phyloP scores from a whole-genome alignment of 2,329 filamentous ascomycete genomes.

The Sordariomycetes sp. region DNA sequence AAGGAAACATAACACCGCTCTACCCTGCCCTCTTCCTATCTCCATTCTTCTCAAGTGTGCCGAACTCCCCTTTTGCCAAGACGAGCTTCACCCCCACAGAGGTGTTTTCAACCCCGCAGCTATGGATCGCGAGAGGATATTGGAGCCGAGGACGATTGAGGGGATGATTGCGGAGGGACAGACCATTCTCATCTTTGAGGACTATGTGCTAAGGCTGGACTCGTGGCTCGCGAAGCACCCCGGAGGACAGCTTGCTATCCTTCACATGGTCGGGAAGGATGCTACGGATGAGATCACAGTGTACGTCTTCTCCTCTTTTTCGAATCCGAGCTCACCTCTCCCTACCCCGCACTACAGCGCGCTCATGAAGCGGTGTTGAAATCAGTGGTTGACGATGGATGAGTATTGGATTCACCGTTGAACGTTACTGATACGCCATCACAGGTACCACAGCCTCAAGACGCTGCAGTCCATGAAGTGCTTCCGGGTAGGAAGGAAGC shows the following conservation, averaged over 20 bases:
- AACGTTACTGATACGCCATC: not conserved
- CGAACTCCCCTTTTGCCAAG: not conserved
- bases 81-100: not conserved
- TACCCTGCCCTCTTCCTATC: not conserved
- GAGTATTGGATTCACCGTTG: not conserved
- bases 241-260: constrained; percentile 42
- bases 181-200: constrained; percentile 42
- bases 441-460: constrained; percentile 41
- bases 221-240: constrained; percentile 46
- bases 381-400: no score
- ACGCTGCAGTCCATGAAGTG: constrained; percentile 43
- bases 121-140: constrained; percentile 26
- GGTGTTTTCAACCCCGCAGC: not conserved
- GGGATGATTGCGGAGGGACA: constrained; percentile 39
- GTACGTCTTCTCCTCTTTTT: constrained; percentile 21
- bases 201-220: constrained; percentile 38
- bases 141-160: constrained; percentile 32
- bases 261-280: constrained; percentile 48
- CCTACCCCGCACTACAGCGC: not conserved
- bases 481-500: constrained; percentile 44
- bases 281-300: constrained; percentile 45
- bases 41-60: not conserved
- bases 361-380: not conserved
- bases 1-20: no score
- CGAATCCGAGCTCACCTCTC: not conserved